These are phyloP conservation scores for Colletotrichum orchidophilum DNA, from an alignment of 2,329 filamentous ascomycete genomes.

Conservation along the genomic window DNA sequence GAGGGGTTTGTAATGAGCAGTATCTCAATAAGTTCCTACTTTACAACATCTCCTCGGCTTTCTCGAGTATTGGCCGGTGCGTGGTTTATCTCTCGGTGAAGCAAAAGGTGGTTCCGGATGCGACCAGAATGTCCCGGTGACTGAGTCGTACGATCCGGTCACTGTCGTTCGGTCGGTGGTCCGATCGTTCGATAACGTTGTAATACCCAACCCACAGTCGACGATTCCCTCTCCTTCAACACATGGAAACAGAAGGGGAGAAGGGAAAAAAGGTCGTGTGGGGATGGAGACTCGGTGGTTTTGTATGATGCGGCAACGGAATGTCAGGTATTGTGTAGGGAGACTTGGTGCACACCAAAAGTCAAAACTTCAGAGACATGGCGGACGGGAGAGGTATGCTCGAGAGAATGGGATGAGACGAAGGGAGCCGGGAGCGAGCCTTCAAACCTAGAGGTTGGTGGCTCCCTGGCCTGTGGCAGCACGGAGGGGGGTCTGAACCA, in stretches of 20 bases:
- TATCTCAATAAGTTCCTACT: background rate
- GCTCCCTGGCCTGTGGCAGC: conserved; percentile 10
- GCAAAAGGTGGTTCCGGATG: conserved; percentile 2
- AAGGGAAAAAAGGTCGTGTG: background rate
- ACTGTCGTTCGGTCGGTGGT: conserved; percentile 30
- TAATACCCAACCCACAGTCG: conserved; percentile 20
- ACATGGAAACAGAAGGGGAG: background rate
- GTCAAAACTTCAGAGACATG: conserved; percentile 26
- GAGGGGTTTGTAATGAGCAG: background rate
- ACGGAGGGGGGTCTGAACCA: conserved; percentile 21
- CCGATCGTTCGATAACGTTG: conserved; percentile 31
- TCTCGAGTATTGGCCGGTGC: background rate
- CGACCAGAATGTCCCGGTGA: conserved; percentile 21
- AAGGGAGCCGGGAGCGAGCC: conserved; percentile 33
- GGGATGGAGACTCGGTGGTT: conserved; percentile 23
- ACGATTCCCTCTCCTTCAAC: conserved; percentile 9
- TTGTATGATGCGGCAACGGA: conserved; percentile 23
- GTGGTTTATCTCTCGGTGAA: conserved; percentile 8
- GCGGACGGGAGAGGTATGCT: conserved; percentile 31
- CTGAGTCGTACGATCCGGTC: conserved; percentile 30
- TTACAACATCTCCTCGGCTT: conserved; percentile 21
- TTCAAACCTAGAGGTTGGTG: conserved; percentile 29
- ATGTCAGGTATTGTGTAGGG: conserved; percentile 9
- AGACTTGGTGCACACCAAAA: conserved; percentile 23
- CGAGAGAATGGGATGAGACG: conserved; percentile 33